Evolutionary conservation across 768 basidiomycete species (phyloP), one percentile per base, ranked within the genome.

Genomic region (Boletales sp.): DNA sequence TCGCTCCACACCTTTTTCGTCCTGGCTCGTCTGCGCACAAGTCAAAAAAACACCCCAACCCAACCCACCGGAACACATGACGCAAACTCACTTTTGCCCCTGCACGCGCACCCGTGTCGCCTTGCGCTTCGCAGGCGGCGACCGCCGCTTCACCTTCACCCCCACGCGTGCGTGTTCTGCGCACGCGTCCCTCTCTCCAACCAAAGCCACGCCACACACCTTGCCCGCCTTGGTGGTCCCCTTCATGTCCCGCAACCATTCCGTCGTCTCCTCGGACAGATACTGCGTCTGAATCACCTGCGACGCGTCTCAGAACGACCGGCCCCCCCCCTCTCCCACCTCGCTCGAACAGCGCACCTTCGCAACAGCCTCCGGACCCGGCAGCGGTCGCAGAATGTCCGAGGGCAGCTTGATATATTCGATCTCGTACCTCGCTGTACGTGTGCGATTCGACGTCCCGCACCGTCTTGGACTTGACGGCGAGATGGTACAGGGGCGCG

Each of bases 391-490:
- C 52, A 98, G 78, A 41, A 96, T 90, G 63, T 96, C 94, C 13
- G 75, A 62, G 0, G 94, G 95, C 17, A 97, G 67, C 55, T 81
- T 80, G 39, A 94, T 69, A 33, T 25, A 15, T n/a, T 33, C 33
- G 21, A 18, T 17, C 5, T 43, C 71, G 40, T 48, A 91, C 91
- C 74, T 90, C 84, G 69, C 83, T 87, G 53, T 79, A 77, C 2
- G 74, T 68, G 53, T 84, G 77, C 2, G 84, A 83, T 43, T 84
- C 80, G 0, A 81, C 72, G 65, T 97, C 95, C 5, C 87, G 80
- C 7, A 95, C 89, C 0, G 90, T 90, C 74, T 98, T 98, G 46
- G 83, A 73, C 64, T 87, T 90, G 59, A 77, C 69, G 1, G 94
- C 86, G 14, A 98, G 75, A 58, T 90, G 83, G 56, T 84, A 93